A percentile compares a stretch with the other conserved stretches of the same genome.
These are phyloP conservation scores for Ustilago cynodontis DNA, from an alignment of 1,284 basidiomycete species.

Conservation along the genomic window DNA sequence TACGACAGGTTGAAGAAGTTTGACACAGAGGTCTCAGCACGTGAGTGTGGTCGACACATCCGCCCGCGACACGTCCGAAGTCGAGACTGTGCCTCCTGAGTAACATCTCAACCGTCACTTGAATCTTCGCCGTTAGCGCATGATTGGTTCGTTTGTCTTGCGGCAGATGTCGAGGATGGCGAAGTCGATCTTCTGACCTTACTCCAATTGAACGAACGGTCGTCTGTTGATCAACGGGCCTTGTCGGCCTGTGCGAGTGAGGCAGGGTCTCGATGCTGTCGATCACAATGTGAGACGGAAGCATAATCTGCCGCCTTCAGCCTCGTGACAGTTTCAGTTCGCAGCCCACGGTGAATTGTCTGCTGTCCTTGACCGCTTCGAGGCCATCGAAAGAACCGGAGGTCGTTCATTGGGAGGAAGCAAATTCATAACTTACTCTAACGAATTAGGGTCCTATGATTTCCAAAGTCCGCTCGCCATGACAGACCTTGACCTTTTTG, in stretches of 20 bases:
- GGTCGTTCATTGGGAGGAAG: not conserved
- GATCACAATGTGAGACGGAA: constrained; percentile 1
- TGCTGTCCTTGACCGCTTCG: no score
- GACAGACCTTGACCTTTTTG: not conserved
- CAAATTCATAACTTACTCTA: not conserved
- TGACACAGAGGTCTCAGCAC: no score
- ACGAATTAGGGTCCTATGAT: not conserved
- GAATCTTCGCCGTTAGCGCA: no score
- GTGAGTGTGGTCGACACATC: no score
- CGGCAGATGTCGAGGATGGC: not conserved
- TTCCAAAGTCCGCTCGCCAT: not conserved
- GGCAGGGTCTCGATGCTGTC: not conserved
- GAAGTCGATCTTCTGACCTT: not conserved
- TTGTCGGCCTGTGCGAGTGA: not conserved
- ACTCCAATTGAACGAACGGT: not conserved
- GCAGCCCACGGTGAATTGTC: not conserved
- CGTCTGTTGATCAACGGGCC: not conserved
- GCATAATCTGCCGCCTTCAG: not conserved
- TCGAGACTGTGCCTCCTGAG: not conserved
- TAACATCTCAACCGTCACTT: not conserved
- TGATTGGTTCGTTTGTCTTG: not conserved
- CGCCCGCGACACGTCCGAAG: not conserved
- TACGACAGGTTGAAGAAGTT: not conserved
- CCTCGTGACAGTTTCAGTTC: not conserved
- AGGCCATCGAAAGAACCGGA: not conserved